phyloP scores from a whole-genome alignment of 139 green algal species.

The Chlorella sp. region DNA sequence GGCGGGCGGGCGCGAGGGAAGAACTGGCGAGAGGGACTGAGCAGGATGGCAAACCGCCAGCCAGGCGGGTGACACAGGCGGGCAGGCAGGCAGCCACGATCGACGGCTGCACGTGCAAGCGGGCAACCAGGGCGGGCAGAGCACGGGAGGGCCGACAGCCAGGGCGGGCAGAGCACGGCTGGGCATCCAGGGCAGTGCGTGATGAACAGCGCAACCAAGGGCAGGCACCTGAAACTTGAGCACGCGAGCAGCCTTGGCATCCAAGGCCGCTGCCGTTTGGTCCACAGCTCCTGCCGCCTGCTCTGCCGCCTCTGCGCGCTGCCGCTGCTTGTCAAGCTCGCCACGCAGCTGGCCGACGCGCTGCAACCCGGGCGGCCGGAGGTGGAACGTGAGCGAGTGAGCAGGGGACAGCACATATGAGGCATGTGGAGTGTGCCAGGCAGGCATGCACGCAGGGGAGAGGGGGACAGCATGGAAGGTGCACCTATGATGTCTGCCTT shows the following conservation, averaged over 20 bases:
- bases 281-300: not conserved
- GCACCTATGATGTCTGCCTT: no score
- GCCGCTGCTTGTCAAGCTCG: constrained; percentile 33
- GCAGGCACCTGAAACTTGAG: not conserved
- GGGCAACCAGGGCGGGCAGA: no score
- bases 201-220: not conserved
- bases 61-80: no score
- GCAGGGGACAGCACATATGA: not conserved
- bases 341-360: constrained; percentile 45
- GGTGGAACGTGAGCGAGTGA: not conserved
- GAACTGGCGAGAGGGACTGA: no score
- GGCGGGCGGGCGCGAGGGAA: no score
- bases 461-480: not conserved
- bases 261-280: constrained; percentile 1
- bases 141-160: no score
- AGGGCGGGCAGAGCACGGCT: not conserved
- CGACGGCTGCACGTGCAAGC: no score
- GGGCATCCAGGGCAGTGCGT: no score
- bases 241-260: not conserved
- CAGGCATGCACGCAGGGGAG: not conserved
- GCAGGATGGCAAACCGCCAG: no score
- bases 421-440: no score
- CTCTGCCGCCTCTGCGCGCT: constrained; percentile 4
- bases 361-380: constrained; percentile 25
- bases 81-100: not conserved